These are phyloP conservation scores for Aspergillus fructus DNA, from an alignment of 2,329 filamentous ascomycete species.

Conservation along the genomic window DNA sequence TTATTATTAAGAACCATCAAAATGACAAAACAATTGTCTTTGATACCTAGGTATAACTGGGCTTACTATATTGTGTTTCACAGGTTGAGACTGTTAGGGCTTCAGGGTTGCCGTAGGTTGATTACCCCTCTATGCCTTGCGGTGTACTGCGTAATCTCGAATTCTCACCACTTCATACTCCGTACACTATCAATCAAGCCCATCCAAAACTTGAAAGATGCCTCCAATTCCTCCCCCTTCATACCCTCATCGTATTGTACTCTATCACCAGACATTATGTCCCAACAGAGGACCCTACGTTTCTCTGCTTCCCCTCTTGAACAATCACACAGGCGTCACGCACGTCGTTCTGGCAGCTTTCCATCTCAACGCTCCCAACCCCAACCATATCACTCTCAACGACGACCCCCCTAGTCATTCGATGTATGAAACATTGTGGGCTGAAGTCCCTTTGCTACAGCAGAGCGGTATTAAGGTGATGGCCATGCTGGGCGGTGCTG, in stretches of 20 bases:
- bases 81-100: neutral
- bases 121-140: neutral
- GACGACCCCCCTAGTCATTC: conserved; percentile 69
- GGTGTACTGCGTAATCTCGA: neutral
- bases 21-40: neutral
- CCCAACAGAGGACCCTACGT: conserved; percentile 54
- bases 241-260: conserved; percentile 36
- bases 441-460: conserved; percentile 71
- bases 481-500: conserved; percentile 85
- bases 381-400: conserved; percentile 72
- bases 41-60: too few relatives aligned
- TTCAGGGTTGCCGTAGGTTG: neutral
- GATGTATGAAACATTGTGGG: conserved; percentile 73
- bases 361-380: conserved; percentile 68
- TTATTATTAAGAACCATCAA: neutral
- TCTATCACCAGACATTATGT: conserved; percentile 67
- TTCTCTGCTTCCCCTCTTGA: conserved; percentile 62
- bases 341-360: conserved; percentile 86
- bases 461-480: conserved; percentile 74
- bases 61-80: neutral
- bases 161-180: neutral
- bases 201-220: neutral
- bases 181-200: neutral
- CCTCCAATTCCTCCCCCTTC: neutral
- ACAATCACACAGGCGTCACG: conserved; percentile 63